These are phyloP conservation scores for Rhizophora apiculata DNA, from an alignment of 345 rosid genomes.

Conservation along the genomic window DNA sequence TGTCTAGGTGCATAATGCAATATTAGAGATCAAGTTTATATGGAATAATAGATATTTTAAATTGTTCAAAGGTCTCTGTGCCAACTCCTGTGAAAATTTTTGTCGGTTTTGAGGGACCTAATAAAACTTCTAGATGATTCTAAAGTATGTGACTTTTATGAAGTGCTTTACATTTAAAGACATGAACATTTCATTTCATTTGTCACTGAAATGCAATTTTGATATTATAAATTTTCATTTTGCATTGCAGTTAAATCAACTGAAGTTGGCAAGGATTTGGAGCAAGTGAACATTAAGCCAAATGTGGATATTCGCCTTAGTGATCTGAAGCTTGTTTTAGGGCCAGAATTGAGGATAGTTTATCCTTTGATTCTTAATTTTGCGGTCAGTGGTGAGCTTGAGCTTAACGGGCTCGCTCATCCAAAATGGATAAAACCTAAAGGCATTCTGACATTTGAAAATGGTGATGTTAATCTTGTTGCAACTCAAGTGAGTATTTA, in stretches of 20 bases:
- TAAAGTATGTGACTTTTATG: background rate
- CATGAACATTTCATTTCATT: background rate
- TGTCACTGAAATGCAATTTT: background rate
- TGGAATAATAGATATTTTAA: background rate
- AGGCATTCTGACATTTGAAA: conserved; percentile 88
- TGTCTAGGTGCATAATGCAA: background rate
- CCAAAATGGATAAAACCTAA: conserved; percentile 85
- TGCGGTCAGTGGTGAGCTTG: conserved; percentile 93
- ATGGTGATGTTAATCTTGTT: conserved; percentile 98
- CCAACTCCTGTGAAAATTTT: background rate
- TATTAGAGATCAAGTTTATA: background rate
- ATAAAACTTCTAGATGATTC: background rate
- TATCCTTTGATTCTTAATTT: conserved; percentile 92
- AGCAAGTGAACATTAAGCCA: conserved; percentile 64
- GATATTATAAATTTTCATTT: conserved; percentile 13
- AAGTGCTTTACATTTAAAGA: background rate
- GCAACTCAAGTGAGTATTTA: conserved; percentile 75
- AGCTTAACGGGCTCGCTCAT: conserved; percentile 85
- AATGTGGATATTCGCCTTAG: conserved; percentile 76
- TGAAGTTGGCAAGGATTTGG: conserved; percentile 65
- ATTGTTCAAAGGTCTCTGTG: background rate
- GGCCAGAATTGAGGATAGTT: conserved; percentile 87
- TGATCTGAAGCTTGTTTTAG: conserved; percentile 87
- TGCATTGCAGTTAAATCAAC: conserved; percentile 55
- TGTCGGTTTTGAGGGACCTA: background rate